phyloP scores from a whole-genome alignment of 2,329 filamentous ascomycete species.

The Hypoxylon sp. region DNA sequence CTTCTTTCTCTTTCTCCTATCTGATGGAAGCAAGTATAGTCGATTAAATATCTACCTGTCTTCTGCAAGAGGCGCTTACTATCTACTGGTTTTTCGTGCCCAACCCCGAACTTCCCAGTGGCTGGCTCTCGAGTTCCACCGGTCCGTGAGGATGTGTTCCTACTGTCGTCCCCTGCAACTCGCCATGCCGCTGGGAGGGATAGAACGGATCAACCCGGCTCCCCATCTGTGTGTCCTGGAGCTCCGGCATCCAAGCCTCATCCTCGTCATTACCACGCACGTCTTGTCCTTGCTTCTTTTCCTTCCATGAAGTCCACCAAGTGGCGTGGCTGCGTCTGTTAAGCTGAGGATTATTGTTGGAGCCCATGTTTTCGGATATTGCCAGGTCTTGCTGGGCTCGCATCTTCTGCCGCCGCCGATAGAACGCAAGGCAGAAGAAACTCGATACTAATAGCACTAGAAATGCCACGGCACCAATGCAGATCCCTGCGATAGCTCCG shows the following conservation, averaged over 20 bases:
- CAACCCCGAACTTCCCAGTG: neutral
- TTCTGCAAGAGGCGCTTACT: neutral
- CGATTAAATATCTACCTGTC: neutral
- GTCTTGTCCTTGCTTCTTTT: neutral
- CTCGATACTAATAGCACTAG: conserved; percentile 1
- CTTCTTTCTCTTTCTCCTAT: too few relatives aligned
- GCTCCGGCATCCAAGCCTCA: conserved; percentile 6
- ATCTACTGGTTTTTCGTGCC: neutral
- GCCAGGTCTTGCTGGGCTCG: neutral
- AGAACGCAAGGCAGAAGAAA: conserved; percentile 8
- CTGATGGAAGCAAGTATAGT: too few relatives aligned
- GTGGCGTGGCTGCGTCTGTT: neutral
- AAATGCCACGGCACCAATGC: conserved; percentile 14
- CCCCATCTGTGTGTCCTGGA: conserved; percentile 26
- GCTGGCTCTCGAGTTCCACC: conserved; percentile 17
- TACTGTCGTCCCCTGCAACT: conserved; percentile 11
- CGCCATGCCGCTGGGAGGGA: conserved; percentile 13
- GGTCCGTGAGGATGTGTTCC: neutral
- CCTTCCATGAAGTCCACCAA: conserved; percentile 3
- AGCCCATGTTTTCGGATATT: neutral
- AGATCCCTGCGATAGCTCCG: conserved; percentile 19
- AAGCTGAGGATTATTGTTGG: neutral
- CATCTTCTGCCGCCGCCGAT: conserved; percentile 15
- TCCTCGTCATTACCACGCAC: neutral
- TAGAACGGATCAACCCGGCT: conserved; percentile 5